Evolutionary conservation across 345 rosid genomes (phyloP).

Genomic region (Cochlearia excelsa): DNA sequence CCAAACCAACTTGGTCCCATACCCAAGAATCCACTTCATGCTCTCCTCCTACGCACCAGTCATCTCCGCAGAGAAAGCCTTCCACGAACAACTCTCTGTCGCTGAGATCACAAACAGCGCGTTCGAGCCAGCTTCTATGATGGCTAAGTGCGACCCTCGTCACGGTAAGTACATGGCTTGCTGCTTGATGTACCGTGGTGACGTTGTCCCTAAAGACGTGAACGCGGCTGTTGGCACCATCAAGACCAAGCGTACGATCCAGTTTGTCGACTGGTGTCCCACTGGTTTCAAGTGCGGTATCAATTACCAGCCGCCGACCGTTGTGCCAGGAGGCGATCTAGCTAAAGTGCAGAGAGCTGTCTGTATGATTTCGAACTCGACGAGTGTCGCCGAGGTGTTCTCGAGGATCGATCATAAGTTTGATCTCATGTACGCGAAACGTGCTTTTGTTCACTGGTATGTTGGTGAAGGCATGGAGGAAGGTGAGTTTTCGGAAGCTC

Average conservation of each 20-base stretch:
- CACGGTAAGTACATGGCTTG: constrained; percentile 84
- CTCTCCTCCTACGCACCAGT: constrained; percentile 80
- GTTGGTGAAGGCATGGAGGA: constrained; percentile 90
- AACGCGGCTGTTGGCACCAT: constrained; percentile 43
- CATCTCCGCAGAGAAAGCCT: constrained; percentile 61
- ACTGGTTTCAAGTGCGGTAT: no score
- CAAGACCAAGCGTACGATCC: constrained; percentile 72
- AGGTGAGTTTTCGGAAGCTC: constrained; percentile 76
- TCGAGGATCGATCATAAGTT: no score
- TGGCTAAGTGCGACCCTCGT: constrained; percentile 76
- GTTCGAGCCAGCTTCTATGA: constrained; percentile 57
- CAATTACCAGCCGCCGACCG: constrained; percentile 45
- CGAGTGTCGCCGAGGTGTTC: constrained; percentile 46
- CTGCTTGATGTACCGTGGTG: constrained; percentile 80
- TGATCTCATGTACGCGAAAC: not conserved
- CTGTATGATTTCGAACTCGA: constrained; percentile 78
- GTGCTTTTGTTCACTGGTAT: constrained; percentile 78
- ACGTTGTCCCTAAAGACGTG: constrained; percentile 63
- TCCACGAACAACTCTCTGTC: constrained; percentile 60
- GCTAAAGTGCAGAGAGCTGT: constrained; percentile 31
- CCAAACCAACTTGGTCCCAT: constrained; percentile 78
- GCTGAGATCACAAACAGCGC: constrained; percentile 62
- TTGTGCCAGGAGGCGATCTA: constrained; percentile 77
- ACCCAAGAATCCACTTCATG: constrained; percentile 34
- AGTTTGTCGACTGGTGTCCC: constrained; percentile 19